Evolutionary conservation across 1,139 yeast genomes (phyloP), one percentile per base, ranked within the genome.

Genomic region (Nakaseomyces kungkrabaensis): DNA sequence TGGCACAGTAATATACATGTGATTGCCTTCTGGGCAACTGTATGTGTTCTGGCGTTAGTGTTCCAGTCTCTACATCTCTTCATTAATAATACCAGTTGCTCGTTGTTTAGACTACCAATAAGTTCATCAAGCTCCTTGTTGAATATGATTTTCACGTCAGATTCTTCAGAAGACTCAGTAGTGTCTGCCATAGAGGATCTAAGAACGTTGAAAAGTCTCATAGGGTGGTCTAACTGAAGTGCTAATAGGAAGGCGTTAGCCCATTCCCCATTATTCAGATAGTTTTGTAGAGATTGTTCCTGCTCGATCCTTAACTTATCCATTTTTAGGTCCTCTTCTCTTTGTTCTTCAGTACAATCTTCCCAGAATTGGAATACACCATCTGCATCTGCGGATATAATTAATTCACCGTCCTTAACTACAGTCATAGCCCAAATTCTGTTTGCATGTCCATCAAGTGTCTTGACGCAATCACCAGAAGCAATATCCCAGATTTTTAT

Each of bases 61-160:
- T 94, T 92, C 99, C 99, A 92, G 63, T 89, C 96, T 59, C 97
- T 78, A 34, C 89, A 74, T 61, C 95, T 81, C 59, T 77, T 78
- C 65, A 92, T 76, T 36, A 92, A 68, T 22, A 71, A 65, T 40
- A 75, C 59, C 43, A 89, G 68, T 59, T 85, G 87, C 1, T 81
- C 85, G 41, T 77, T 71, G 36, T 74, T 77, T 50, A 92, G 73
- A 22, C 68, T 66, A 6, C 74, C 71, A 44, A 92, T 76, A n/a
- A 83, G 78, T 6, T 72, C 67, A 60, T 88, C 96, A 47, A 92
- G 75, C 46, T 76, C 77, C 36, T 63, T 62, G 22, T 88, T 77
- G 50, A 70, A 61, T 4, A 76, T 68, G 34, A 81, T 74, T 4
- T 69, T 76, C 1, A 75, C 77, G 36, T 75, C 78, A 37, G 41